These are phyloP conservation scores for Stachybotrys chartarum DNA, from an alignment of 2,329 filamentous ascomycete species.

Conservation along the genomic window DNA sequence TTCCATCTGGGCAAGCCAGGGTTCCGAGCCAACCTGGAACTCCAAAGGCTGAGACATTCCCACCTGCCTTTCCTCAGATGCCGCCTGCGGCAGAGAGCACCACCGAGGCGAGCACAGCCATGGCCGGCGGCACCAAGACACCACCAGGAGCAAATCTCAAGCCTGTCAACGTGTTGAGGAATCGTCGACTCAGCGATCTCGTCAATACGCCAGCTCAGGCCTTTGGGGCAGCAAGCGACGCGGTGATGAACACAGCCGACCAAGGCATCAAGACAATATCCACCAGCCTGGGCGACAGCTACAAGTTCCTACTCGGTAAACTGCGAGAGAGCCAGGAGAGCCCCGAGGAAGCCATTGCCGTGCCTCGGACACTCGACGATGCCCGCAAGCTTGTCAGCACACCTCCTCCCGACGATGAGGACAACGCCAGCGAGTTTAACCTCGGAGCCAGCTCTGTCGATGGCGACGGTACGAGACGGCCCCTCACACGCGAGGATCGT, in stretches of 20 bases:
- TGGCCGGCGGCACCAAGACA: constrained; percentile 26
- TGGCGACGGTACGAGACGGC: constrained; percentile 24
- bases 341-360: constrained; percentile 39
- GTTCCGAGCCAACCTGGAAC: constrained; percentile 38
- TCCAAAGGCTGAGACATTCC: constrained; percentile 47
- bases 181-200: constrained; percentile 74
- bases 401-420: constrained; percentile 56
- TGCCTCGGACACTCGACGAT: constrained; percentile 89
- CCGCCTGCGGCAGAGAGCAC: constrained; percentile 24
- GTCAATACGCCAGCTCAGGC: constrained; percentile 79
- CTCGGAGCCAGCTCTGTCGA: constrained; percentile 38
- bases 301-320: constrained; percentile 86
- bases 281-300: constrained; percentile 82
- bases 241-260: constrained; percentile 80
- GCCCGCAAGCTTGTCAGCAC: constrained; percentile 82
- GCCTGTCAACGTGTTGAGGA: constrained; percentile 47
- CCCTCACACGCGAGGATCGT: constrained; percentile 47
- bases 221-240: constrained; percentile 75
- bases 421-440: constrained; percentile 45
- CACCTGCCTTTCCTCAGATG: constrained; percentile 46
- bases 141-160: constrained; percentile 35
- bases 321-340: constrained; percentile 62
- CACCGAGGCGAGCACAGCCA: constrained; percentile 23
- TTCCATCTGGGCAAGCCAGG: constrained; percentile 60
- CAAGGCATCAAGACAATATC: constrained; percentile 89